Conservation (phyloP, 208 protist genomes). For the Trypanosoma theileri region DNA sequence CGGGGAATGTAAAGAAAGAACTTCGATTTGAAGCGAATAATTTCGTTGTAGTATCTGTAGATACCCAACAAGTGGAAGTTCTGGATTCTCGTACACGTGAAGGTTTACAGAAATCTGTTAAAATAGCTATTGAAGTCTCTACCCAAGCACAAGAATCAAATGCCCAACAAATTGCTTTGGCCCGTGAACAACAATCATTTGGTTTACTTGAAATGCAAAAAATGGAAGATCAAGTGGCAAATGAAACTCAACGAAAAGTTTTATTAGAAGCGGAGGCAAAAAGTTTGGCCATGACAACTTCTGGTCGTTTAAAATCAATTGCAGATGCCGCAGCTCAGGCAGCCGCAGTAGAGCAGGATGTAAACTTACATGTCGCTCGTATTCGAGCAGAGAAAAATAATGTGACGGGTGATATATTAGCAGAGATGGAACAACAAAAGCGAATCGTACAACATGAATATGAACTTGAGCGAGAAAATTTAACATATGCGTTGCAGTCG, state of each 20-base stretch:
- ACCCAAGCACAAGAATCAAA: conserved; percentile 93
- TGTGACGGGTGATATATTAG: conserved; percentile 42
- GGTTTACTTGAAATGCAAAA: conserved; percentile 91
- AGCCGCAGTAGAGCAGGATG: conserved; percentile 86
- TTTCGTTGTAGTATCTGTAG: conserved; percentile 94
- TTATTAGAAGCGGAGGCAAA: conserved; percentile 88
- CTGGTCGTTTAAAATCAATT: conserved; percentile 90
- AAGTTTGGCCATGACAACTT: conserved; percentile 80
- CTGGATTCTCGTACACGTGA: conserved; percentile 93
- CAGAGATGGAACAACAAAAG: conserved; percentile 53
- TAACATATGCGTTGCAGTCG: conserved; percentile 35
- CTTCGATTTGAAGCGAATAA: conserved; percentile 91
- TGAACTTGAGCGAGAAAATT: conserved; percentile 35
- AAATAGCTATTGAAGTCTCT: conserved; percentile 96
- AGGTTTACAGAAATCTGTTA: conserved; percentile 94
- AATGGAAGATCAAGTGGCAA: conserved; percentile 91
- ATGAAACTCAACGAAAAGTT: conserved; percentile 83
- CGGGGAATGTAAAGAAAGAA: conserved; percentile 40
- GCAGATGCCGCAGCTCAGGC: conserved; percentile 88
- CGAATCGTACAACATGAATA: conserved; percentile 40
- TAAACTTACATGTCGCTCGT: conserved; percentile 69
- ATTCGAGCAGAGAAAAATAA: conserved; percentile 76
- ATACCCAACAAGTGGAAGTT: conserved; percentile 95
- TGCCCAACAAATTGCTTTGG: conserved; percentile 90
- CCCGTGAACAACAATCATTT: conserved; percentile 89